These are phyloP conservation scores for Nitzschia palea DNA, from an alignment of 108 stramenopile genomes.

Conservation along the genomic window DNA sequence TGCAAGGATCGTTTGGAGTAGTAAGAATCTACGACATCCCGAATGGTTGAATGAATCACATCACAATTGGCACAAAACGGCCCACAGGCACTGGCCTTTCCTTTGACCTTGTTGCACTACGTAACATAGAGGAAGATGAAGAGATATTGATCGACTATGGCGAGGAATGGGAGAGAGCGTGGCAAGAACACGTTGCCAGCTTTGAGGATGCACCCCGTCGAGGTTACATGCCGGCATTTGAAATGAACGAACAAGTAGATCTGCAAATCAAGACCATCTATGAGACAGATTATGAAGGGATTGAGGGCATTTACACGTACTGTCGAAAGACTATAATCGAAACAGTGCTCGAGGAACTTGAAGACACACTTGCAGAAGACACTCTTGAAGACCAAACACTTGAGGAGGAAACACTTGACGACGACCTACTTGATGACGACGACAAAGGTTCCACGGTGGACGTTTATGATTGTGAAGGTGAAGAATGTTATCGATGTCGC, in stretches of 20 bases:
- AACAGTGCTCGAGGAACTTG: conserved; percentile 1
- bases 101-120: conserved; percentile 67
- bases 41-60: conserved; percentile 63
- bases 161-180: conserved; percentile 60
- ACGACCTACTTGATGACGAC: conserved; percentile 11
- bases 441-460: conserved; percentile 31
- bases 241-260: conserved; percentile 27
- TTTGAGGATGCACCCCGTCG: conserved; percentile 39
- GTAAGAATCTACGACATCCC: conserved; percentile 40
- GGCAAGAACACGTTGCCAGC: conserved; percentile 54
- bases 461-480: conserved; percentile 17
- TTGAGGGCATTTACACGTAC: conserved; percentile 24
- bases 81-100: conserved; percentile 38
- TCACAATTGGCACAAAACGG: conserved; percentile 44
- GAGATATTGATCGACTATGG: conserved; percentile 80
- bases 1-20: conserved; percentile 42
- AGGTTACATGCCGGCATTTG: conserved; percentile 33
- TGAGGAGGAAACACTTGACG: too few relatives aligned
- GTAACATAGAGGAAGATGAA: conserved; percentile 73
- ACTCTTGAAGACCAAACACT: too few relatives aligned
- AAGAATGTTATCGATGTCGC: conserved; percentile 16
- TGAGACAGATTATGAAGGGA: conserved; percentile 16
- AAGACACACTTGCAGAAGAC: too few relatives aligned
- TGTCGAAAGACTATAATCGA: conserved; percentile 22
- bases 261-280: conserved; percentile 17